Evolutionary conservation across 1,139 yeast species (phyloP), one percentile per base, ranked within the genome.

Genomic region (Hyphopichia fennica): DNA sequence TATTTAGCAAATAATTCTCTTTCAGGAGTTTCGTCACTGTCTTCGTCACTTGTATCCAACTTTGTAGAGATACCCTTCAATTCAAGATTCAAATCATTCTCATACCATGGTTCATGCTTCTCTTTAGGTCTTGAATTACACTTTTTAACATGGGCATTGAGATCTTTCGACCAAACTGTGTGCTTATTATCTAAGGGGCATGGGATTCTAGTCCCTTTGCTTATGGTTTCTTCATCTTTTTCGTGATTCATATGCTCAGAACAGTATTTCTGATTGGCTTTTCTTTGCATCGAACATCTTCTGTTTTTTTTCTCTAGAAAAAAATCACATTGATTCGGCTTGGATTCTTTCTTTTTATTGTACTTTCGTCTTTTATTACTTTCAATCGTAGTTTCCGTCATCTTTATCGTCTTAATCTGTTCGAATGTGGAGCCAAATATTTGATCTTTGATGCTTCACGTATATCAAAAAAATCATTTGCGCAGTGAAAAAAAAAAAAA

Each of bases 101-200:
- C 45, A 49, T 51, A 79, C 84, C 84, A 81, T 2, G 59, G 53
- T 7, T 72, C 79, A 0, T 52, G 60, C 2, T 46, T 50, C 25
- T 53, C 62, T 38, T 54, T 57, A 1, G 68, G 62, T 46, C 62
- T 51, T 35, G 74, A 76, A 52, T 77, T 82, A 59, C 97, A 90
- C 53, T 79, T 82, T 43, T 63, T 67, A 41, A 84, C 38, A 62
- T 90, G 97, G 20, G 57, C 62, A 7, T 66, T 60, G 37, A 88
- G 57, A 41, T 79, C 82, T 35, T 72, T 67, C 39, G 69, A 69
- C 87, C 89, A 82, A 0, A 90, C 81, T 0, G 86, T 76, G 59
- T 90, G 97, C 5, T 78, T 72, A 0, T 84, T 80, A 56, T 89
- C 96, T 28, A 84, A 57, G 0, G 96, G 91, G 61, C 97, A 90